Base-by-base conservation (phyloP, 768 basidiomycete genomes). In the Leccinum incarnatum region DNA sequence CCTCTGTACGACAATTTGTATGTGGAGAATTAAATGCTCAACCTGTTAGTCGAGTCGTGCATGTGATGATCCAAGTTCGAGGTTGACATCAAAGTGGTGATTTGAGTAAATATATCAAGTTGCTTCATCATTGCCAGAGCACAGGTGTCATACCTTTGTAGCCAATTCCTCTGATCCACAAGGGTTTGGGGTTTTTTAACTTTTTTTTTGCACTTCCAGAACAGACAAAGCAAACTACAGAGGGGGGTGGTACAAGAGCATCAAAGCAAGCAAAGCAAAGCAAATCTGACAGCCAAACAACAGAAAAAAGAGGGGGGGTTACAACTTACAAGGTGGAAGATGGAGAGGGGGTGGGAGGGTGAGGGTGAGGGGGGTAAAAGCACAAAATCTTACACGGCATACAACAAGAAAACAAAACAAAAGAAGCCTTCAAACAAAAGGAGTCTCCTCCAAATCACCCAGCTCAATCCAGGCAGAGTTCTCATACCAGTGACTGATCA, bases 381-480 rank as follows among this genome's bases (percentile, higher is more conserved):
- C 27, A 59, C 15, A 36, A 45, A 52, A 14, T 19, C 51, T 34
- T 15, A 61, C 4, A 56, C 51, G 7, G 17, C 55, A 62, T 23
- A 4, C 23, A 21, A 29, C 25, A 49, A 5, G 17, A 29, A 36
- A 48, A 4, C n/a, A 42, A 42, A 2, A 19, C n/a, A 14, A 23
- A 54, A 32, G 11, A 32, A 21, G 15, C 57, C 25, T 34, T 56
- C 40, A 71, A 23, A 67, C 42, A 62, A 72, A 63, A 3, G 15
- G 7, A 21, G 61, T 64, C 30, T 55, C 56, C 46, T 58, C 48
- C 59, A 80, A 29, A 19, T 74, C 72, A 55, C 67, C 65, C 50
- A 68, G 59, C 51, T 68, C 70, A 47, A 79, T 55, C 79, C 79
- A 81, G 17, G 69, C 72, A 2, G 63, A 51, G 0, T 71, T 65